Evolutionary conservation across 2,329 filamentous ascomycete genomes (phyloP).

Genomic region (Epichloe glyceriae): DNA sequence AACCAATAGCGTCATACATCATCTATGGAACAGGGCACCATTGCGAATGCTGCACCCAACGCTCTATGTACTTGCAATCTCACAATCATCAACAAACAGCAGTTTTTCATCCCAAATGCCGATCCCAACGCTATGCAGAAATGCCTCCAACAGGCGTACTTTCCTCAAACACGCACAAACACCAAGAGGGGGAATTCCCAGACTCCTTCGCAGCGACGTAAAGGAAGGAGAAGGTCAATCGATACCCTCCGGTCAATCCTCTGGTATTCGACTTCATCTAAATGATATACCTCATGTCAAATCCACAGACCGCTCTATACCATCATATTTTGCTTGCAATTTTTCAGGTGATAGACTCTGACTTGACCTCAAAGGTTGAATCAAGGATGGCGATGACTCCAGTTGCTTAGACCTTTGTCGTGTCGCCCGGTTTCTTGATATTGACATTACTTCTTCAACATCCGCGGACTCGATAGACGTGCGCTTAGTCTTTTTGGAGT

Average conservation of each 20-base stretch:
- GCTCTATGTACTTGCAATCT: not conserved
- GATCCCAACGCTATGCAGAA: conserved; percentile 9
- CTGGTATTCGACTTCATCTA: not conserved
- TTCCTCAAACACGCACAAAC: not conserved
- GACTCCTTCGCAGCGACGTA: not conserved
- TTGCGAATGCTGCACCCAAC: not conserved
- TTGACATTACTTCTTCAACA: conserved; percentile 2
- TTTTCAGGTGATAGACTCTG: not conserved
- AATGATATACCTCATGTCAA: conserved; percentile 6
- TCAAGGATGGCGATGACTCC: conserved; percentile 1
- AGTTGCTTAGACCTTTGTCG: not conserved
- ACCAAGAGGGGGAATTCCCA: not conserved
- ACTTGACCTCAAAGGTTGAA: conserved; percentile 5
- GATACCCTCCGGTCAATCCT: not conserved
- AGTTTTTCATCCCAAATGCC: not conserved
- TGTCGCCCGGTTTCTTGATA: not conserved
- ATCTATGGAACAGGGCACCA: not conserved
- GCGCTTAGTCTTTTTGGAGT: not conserved
- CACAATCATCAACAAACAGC: not conserved
- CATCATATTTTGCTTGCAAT: conserved; percentile 14
- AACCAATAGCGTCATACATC: not conserved
- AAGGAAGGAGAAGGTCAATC: not conserved
- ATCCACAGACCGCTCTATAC: conserved; percentile 17
- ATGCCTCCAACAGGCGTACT: not conserved
- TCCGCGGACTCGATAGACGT: not conserved